phyloP scores from a whole-genome alignment of 2,329 filamentous ascomycete species.

The Ceratocystis colombiana region DNA sequence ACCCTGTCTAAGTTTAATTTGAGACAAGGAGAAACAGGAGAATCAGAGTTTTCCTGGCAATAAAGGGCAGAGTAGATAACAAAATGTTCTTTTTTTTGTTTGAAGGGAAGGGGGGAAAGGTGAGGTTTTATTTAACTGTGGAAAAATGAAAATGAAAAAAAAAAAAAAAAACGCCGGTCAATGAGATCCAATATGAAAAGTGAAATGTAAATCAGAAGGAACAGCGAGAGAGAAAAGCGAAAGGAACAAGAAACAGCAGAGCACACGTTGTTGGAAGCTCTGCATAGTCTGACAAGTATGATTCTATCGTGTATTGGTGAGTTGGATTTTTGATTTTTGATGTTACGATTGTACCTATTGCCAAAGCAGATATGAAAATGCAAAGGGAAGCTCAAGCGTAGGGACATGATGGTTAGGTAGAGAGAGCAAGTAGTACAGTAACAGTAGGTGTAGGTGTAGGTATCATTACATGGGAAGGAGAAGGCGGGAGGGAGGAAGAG shows the following conservation, averaged over 20 bases:
- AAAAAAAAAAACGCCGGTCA: background rate
- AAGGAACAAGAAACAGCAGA: background rate
- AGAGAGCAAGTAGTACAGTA: background rate
- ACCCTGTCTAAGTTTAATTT: too few species aligned
- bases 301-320: slow-evolving; percentile 7
- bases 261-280: background rate
- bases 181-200: background rate
- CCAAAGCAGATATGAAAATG: slow-evolving; percentile 1
- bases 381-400: slow-evolving; percentile 1
- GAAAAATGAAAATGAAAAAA: too few species aligned
- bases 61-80: too few species aligned
- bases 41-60: too few species aligned
- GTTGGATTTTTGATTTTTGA: background rate
- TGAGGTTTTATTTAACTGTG: too few species aligned
- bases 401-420: background rate
- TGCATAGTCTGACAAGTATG: background rate
- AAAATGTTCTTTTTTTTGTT: too few species aligned
- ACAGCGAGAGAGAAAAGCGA: too few species aligned
- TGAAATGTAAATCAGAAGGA: background rate
- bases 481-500: background rate
- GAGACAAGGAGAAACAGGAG: too few species aligned
- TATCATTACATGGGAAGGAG: slow-evolving; percentile 15
- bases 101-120: too few species aligned
- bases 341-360: background rate
- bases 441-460: background rate